Base-by-base conservation (phyloP, 2,329 filamentous ascomycete genomes). In the Ascochyta fabae region DNA sequence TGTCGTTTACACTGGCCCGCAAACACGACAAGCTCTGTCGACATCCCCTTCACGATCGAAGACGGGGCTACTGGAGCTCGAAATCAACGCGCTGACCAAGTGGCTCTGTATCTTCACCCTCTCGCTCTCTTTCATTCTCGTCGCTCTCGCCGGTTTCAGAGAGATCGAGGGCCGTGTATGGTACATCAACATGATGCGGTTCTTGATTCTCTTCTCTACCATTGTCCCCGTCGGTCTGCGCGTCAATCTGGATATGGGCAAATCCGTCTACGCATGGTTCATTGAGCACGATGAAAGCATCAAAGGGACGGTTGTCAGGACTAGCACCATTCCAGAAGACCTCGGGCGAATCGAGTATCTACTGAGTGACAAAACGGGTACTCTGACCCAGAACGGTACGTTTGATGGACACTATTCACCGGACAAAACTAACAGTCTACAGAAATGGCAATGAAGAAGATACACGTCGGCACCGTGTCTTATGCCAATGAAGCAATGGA, bases 401-500 rank as follows among this genome's bases (percentile, higher is more conserved):
- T 67, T 6, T 5, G 15, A 2, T 34, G 3, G 15, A 16, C 23
- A 13, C 9, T 13, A 4, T 5, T 19, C 6, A 10, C 15, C 8
- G 6, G 3, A 10, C 12, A 43, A 15, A 16, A 29, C 63, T 71
- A 50, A 72, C 55, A 60, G 65, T 42, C 4, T 15, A 26, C 44
- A 83, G 92, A 96, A 70, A 97, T 97, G 93, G 94, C 97, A 71
- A 89, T 99, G 84, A 96, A 96, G 73, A 99, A 99, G 77, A 94
- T 99, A 6, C 96, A 99, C 69, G 91, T 99, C 48, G 95, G 96
- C 9, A 99, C 95, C 9, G 95, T 98, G 1, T 98, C 94, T 1
- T 99, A 99, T 70, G 95, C 94, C 31, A 96, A 96, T 66, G 95
- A 99, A 72, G 94, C 95, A 9, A 99, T 99, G 95, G 95, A 98